Percentiles rank a stretch among this genome's conserved stretches.
Conservation (phyloP, 2,329 filamentous ascomycete genomes). For the Colletotrichum costaricense region DNA sequence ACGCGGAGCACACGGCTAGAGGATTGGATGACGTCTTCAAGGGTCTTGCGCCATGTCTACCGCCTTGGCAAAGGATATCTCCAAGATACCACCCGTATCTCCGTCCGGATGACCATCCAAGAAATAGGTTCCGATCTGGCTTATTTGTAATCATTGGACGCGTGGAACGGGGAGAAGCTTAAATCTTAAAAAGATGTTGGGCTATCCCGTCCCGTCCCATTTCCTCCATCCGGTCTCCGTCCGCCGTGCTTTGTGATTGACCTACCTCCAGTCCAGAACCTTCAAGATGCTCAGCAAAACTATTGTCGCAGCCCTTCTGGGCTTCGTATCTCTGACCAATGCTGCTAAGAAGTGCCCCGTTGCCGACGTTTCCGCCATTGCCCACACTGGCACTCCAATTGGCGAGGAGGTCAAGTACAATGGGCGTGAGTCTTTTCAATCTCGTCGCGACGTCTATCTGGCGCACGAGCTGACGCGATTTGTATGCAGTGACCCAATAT, state of each 20-base stretch:
- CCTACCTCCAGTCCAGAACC: background rate
- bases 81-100: background rate
- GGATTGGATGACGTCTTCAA: constrained; percentile 30
- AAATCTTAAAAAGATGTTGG: constrained; percentile 4
- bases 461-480: background rate
- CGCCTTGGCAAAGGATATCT: background rate
- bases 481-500: constrained; percentile 20
- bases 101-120: background rate
- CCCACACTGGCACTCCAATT: constrained; percentile 29
- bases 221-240: background rate
- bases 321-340: constrained; percentile 8
- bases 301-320: constrained; percentile 7
- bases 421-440: constrained; percentile 11
- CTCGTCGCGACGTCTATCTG: background rate
- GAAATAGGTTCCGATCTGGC: background rate
- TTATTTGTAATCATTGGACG: constrained; percentile 27
- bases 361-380: constrained; percentile 26
- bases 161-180: constrained; percentile 9
- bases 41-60: background rate
- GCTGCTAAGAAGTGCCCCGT: constrained; percentile 18
- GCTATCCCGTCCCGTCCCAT: background rate
- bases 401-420: constrained; percentile 23
- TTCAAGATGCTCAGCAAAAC: constrained; percentile 28
- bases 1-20: background rate
- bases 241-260: background rate